Conservation (phyloP, 306 rosid species). For the Medicago lupulina region DNA sequence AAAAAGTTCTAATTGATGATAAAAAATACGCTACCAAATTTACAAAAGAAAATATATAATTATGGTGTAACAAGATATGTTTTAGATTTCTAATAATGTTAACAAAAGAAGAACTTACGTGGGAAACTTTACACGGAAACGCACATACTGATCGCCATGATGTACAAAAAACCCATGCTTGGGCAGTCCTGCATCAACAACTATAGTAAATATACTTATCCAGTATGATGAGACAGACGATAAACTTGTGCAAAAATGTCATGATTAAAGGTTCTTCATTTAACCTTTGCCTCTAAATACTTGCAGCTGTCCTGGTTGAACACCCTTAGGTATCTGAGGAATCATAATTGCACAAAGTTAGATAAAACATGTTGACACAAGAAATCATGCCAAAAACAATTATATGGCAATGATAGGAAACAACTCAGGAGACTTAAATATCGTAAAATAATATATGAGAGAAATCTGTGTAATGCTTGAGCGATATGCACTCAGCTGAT, state of each 20-base stretch:
- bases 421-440: not conserved
- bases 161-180: constrained; percentile 73
- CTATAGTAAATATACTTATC: constrained; percentile 30
- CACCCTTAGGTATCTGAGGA: constrained; percentile 88
- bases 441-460: not conserved
- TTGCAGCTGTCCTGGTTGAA: constrained; percentile 88
- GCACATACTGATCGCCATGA: constrained; percentile 92
- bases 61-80: not conserved
- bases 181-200: constrained; percentile 60
- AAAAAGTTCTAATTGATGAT: not conserved
- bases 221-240: constrained; percentile 4
- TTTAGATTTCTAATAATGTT: constrained; percentile 9
- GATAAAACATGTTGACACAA: constrained; percentile 37
- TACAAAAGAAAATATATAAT: not conserved
- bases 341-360: constrained; percentile 47
- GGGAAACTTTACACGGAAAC: constrained; percentile 78
- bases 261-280: constrained; percentile 18
- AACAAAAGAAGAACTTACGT: constrained; percentile 51
- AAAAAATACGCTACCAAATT: not conserved
- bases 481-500: constrained; percentile 10
- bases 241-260: constrained; percentile 28
- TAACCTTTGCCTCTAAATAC: constrained; percentile 89
- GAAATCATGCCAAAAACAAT: not conserved
- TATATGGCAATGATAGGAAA: not conserved
- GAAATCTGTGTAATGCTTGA: constrained; percentile 1